Conservation (phyloP, 768 basidiomycete genomes). For the Podaxis sp. region DNA sequence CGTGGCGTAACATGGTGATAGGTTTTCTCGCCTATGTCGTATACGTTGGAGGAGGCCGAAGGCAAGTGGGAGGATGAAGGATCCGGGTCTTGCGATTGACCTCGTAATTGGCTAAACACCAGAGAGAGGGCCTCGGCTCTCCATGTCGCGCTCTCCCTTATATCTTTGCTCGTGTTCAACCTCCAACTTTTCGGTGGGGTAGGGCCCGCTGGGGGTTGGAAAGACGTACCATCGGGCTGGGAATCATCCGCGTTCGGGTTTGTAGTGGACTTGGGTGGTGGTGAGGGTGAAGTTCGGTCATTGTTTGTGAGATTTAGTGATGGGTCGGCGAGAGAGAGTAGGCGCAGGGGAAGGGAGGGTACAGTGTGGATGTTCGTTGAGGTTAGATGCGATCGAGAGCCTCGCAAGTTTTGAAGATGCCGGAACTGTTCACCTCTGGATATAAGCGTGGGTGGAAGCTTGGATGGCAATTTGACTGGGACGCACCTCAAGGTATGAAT, state of each 20-base stretch:
- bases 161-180: slow-evolving; percentile 27
- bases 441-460: background rate
- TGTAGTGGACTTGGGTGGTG: background rate
- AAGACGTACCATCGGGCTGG: slow-evolving; percentile 9
- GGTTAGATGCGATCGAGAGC: slow-evolving; percentile 32
- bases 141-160: slow-evolving; percentile 38
- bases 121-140: slow-evolving; percentile 56
- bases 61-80: background rate
- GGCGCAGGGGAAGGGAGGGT: slow-evolving; percentile 44
- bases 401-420: slow-evolving; percentile 53
- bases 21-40: background rate
- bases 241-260: background rate
- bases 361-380: slow-evolving; percentile 31
- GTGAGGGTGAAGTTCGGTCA: slow-evolving; percentile 3
- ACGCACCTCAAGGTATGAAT: slow-evolving; percentile 52
- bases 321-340: slow-evolving; percentile 29
- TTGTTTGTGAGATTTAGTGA: slow-evolving; percentile 13
- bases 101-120: slow-evolving; percentile 34
- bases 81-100: slow-evolving; percentile 17
- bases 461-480: background rate
- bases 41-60: background rate
- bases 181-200: slow-evolving; percentile 60
- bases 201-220: slow-evolving; percentile 38
- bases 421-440: slow-evolving; percentile 71
- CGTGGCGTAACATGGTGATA: background rate